These are phyloP conservation scores for Exserohilum rostratum DNA, from an alignment of 2,329 filamentous ascomycete species.

Conservation along the genomic window DNA sequence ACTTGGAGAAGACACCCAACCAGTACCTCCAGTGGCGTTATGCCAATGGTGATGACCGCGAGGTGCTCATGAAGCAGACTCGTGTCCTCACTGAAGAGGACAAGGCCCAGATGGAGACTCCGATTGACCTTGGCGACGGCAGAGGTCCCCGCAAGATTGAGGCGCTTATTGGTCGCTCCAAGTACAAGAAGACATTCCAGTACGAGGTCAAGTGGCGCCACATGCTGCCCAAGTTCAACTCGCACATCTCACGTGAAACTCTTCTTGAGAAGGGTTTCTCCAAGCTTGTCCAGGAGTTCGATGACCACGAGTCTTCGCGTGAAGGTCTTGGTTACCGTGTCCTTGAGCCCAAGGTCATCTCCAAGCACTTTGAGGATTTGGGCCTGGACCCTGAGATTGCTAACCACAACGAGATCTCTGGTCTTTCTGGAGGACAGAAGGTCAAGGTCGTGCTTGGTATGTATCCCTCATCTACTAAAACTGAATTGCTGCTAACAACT, in stretches of 20 bases:
- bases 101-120: conserved; percentile 88
- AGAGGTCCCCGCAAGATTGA: conserved; percentile 79
- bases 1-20: conserved; percentile 98
- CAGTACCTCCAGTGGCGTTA: conserved; percentile 99
- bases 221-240: conserved; percentile 91
- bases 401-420: conserved; percentile 97
- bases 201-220: conserved; percentile 96
- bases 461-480: conserved; percentile 5
- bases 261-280: conserved; percentile 82
- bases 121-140: conserved; percentile 83
- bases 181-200: conserved; percentile 99
- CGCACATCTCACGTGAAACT: conserved; percentile 90
- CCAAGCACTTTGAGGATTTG: conserved; percentile 97
- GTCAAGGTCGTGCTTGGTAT: conserved; percentile 92
- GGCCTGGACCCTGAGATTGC: conserved; percentile 97
- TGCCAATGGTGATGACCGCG: conserved; percentile 93
- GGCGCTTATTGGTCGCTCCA: conserved; percentile 90
- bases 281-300: conserved; percentile 97
- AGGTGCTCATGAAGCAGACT: conserved; percentile 97
- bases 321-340: conserved; percentile 96
- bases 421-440: conserved; percentile 94
- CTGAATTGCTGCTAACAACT: conserved; percentile 14
- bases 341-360: conserved; percentile 90
- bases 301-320: conserved; percentile 97
- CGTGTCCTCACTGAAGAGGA: conserved; percentile 86